Conservation (phyloP, 306 rosid species). For the Inga leiocalycina region DNA sequence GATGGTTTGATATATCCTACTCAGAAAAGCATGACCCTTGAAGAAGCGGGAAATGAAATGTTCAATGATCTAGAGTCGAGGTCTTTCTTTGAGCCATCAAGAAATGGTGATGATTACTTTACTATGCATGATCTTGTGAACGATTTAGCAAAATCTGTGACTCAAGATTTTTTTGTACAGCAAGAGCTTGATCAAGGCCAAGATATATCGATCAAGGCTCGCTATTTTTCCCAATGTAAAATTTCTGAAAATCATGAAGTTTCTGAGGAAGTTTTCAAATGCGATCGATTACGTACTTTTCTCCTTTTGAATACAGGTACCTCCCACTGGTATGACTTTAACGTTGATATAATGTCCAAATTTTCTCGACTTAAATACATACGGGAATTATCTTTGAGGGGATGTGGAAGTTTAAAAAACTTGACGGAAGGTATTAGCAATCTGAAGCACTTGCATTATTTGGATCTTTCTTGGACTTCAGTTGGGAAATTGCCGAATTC, state of each 20-base stretch:
- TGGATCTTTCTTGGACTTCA: background rate
- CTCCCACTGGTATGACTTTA: rapidly evolving
- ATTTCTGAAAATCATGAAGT: too few species aligned
- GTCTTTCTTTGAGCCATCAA: conserved; percentile 26
- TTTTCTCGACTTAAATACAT: background rate
- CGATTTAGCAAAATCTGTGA: conserved; percentile 19
- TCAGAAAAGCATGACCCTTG: background rate
- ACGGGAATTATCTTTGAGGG: background rate
- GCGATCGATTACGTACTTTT: background rate
- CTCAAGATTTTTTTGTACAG: background rate
- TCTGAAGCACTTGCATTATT: conserved; percentile 34
- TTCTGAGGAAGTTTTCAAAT: background rate
- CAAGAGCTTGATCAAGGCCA: background rate
- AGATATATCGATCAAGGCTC: background rate
- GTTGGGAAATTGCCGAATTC: background rate
- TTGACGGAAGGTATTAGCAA: conserved; percentile 10
- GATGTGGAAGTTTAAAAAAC: rapidly evolving
- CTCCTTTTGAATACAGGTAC: rapidly evolving
- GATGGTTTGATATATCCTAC: too few species aligned
- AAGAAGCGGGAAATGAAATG: background rate
- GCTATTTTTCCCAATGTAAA: background rate
- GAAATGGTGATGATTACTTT: background rate
- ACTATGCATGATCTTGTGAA: conserved; percentile 17
- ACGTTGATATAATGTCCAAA: background rate
- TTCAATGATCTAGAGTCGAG: conserved; percentile 22